A percentile compares a stretch with the other conserved stretches of the same genome.
Evolutionary conservation across 2,329 filamentous ascomycete species (phyloP).

Genomic region (Cytospora paraplurivora): DNA sequence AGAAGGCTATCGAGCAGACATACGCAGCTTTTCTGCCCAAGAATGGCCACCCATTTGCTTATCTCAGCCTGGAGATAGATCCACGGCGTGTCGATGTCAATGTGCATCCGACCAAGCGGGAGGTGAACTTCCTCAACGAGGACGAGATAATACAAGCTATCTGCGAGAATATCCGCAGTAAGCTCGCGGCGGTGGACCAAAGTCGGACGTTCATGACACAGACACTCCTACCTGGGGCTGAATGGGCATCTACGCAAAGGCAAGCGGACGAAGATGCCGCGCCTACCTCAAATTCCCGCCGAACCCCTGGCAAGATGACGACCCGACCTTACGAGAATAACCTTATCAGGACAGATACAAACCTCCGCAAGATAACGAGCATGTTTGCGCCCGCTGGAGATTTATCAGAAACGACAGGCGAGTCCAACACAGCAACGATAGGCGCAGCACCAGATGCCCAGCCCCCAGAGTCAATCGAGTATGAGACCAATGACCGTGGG

Average conservation of each 20-base stretch:
- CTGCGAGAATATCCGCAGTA: slow-evolving; percentile 75
- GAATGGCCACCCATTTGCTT: slow-evolving; percentile 90
- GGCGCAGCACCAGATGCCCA: slow-evolving; percentile 11
- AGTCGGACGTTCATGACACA: slow-evolving; percentile 95
- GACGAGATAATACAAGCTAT: slow-evolving; percentile 91
- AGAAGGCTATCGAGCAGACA: slow-evolving; percentile 87
- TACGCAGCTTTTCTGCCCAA: slow-evolving; percentile 89
- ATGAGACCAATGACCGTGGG: slow-evolving; percentile 69
- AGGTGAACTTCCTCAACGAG: slow-evolving; percentile 97
- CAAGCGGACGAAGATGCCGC: slow-evolving; percentile 35
- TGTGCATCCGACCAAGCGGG: slow-evolving; percentile 93
- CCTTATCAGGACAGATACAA: slow-evolving; percentile 86
- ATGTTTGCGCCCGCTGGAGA: slow-evolving; percentile 72
- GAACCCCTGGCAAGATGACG: slow-evolving; percentile 37
- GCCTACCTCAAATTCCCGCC: slow-evolving; percentile 22
- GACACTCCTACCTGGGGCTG: slow-evolving; percentile 75
- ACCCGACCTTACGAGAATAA: slow-evolving; percentile 77
- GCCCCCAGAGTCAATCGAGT: slow-evolving; percentile 60
- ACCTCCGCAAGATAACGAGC: slow-evolving; percentile 89
- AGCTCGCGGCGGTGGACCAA: slow-evolving; percentile 84
- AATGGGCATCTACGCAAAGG: slow-evolving; percentile 36
- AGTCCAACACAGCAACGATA: slow-evolving; percentile 32
- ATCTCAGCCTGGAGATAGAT: slow-evolving; percentile 90
- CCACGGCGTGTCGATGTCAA: slow-evolving; percentile 94
- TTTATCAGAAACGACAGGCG: slow-evolving; percentile 37